Base-by-base conservation (phyloP, 495 filamentous ascomycete species). In the Xylaria acuta region DNA sequence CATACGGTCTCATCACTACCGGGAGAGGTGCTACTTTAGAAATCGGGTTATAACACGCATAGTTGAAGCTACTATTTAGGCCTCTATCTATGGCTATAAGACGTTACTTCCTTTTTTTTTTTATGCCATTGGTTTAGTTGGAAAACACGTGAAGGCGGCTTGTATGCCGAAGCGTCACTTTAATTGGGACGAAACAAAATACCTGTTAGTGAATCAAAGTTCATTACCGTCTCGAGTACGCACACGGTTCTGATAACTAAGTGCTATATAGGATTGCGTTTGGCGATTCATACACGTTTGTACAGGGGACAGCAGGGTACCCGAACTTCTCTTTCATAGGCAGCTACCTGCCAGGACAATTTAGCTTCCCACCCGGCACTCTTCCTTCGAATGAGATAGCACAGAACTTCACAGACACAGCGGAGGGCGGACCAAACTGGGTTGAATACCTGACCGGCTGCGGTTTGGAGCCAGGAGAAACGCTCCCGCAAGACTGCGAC, bases 201-300 rank as follows among this genome's bases (percentile, higher is more conserved):
- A 45, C 22, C 36, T 56, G 47, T 56, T 5, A 67, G 47, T 67
- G 18, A 7, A 67, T 20, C 3, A 67, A 56, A 27, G 34, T 4
- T 5, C 18, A n/a, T 3, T 53, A 25, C 3, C 7, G 14, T 60
- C 22, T 5, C 32, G 8, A n/a, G 5, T 43, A 2, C 5, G 32
- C 3, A 47, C 41, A 32, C 12, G 22, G 6, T 34, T 16, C 9
- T 45, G 27, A 54, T 30, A 59, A 41, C 22, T 20, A 36, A 32
- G 8, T 32, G 30, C 16, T n/a, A 18, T 27, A 34, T 59, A 84
- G 82, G 18, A 74, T 87, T 71, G 83, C 85, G n/a, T 88, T 88
- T 70, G 87, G 86, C 20, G 85, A 88, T 71, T 86, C 84, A n/a
- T 88, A 88, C 68, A 87, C 86, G 22, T 88, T 83, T 65, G 82